Conservation (phyloP, 2,329 filamentous ascomycete genomes). For the Rugonectria rugulosa region DNA sequence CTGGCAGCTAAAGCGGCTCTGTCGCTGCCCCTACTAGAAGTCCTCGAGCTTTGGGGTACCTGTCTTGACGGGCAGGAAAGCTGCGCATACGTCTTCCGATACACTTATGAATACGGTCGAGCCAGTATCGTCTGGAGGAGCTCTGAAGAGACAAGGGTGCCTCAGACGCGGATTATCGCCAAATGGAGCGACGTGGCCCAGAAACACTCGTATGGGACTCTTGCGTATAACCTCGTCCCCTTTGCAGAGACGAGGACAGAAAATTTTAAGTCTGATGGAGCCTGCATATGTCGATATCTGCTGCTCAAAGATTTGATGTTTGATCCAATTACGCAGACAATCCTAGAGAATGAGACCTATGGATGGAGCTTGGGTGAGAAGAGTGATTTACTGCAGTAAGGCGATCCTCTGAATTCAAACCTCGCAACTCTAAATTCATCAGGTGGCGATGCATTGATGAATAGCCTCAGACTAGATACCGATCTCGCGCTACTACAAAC, state of each 20-base stretch:
- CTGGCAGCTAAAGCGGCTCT: slow-evolving; percentile 25
- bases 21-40: slow-evolving; percentile 21
- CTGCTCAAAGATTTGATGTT: slow-evolving; percentile 24
- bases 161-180: slow-evolving; percentile 17
- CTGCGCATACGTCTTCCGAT: slow-evolving; percentile 24
- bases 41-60: slow-evolving; percentile 25
- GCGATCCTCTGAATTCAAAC: slow-evolving; percentile 13
- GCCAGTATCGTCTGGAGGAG: slow-evolving; percentile 25
- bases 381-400: slow-evolving; percentile 13
- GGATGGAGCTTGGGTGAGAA: slow-evolving; percentile 8
- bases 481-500: slow-evolving; percentile 1
- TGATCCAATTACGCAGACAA: slow-evolving; percentile 26
- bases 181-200: slow-evolving; percentile 25
- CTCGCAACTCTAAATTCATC: slow-evolving; percentile 7
- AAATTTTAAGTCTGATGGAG: slow-evolving; percentile 17
- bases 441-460: slow-evolving; percentile 6
- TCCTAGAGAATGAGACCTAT: slow-evolving; percentile 23
- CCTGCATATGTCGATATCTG: slow-evolving; percentile 25
- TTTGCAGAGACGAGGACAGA: slow-evolving; percentile 21
- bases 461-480: slow-evolving; percentile 1
- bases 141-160: slow-evolving; percentile 11
- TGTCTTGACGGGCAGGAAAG: slow-evolving; percentile 14
- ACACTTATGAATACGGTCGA: slow-evolving; percentile 15
- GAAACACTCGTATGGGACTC: slow-evolving; percentile 22
- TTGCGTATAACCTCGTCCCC: slow-evolving; percentile 13